Percentiles rank a stretch among this genome's conserved stretches.
Conservation (phyloP, 2,329 filamentous ascomycete genomes). For the Elsinoe ampelina region DNA sequence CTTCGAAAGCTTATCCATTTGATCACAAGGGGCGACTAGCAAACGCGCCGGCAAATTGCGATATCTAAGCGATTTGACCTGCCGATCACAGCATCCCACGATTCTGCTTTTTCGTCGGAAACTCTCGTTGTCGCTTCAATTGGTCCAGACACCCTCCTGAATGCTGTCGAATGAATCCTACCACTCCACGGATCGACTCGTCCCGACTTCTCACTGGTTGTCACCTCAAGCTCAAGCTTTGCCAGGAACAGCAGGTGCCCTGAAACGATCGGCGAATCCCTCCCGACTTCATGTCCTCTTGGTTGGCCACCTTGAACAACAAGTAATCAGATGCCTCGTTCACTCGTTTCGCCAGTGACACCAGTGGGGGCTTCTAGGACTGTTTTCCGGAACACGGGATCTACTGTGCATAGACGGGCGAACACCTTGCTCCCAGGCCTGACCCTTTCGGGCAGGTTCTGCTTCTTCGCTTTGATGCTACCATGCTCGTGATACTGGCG, state of each 20-base stretch:
- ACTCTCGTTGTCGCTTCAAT: background rate
- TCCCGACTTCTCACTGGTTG: slow-evolving; percentile 10
- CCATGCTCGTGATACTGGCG: slow-evolving; percentile 10
- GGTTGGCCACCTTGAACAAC: background rate
- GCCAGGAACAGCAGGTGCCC: slow-evolving; percentile 11
- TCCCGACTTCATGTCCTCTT: background rate
- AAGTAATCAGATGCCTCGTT: background rate
- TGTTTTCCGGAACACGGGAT: background rate
- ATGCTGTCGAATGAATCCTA: background rate
- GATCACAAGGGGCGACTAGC: slow-evolving; percentile 13
- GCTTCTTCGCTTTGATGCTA: slow-evolving; percentile 6
- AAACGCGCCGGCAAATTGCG: background rate
- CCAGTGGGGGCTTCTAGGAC: slow-evolving; percentile 1
- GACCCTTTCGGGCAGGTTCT: slow-evolving; percentile 8
- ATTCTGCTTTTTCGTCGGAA: background rate
- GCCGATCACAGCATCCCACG: background rate
- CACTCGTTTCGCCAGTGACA: background rate
- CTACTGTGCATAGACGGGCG: background rate
- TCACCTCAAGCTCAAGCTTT: slow-evolving; percentile 10
- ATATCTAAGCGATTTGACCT: slow-evolving; percentile 13
- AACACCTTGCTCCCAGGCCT: slow-evolving; percentile 9
- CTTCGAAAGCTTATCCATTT: slow-evolving; percentile 12
- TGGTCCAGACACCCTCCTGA: background rate
- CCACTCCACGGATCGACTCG: slow-evolving; percentile 9
- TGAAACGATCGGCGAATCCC: slow-evolving; percentile 1